Conservation (phyloP, 371 early-diverging fungal genomes). For the Mucor plumbeus region DNA sequence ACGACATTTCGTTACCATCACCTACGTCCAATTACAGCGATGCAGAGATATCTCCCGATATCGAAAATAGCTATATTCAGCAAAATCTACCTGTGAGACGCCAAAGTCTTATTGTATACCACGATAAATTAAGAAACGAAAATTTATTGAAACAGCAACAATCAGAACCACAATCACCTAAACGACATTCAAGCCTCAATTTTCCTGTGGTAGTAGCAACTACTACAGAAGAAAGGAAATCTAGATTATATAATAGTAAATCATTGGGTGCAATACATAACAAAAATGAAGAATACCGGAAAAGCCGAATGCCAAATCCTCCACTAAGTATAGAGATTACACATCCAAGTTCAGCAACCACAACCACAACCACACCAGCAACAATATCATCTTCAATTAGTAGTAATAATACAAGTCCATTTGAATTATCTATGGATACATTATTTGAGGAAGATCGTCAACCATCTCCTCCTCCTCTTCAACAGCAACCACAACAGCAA, state of each 20-base stretch:
- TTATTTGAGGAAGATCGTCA: conserved; percentile 11
- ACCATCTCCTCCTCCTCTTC: too few relatives aligned
- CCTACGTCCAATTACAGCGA: conserved; percentile 10
- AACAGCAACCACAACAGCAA: background rate
- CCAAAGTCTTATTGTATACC: conserved; percentile 39
- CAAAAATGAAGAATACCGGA: background rate
- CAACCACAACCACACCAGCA: background rate
- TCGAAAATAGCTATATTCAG: conserved; percentile 42
- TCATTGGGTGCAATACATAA: conserved; percentile 8
- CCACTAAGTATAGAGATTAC: conserved; percentile 2
- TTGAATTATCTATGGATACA: conserved; percentile 12
- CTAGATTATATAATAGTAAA: conserved; percentile 10
- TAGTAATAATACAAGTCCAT: background rate
- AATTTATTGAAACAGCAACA: background rate
- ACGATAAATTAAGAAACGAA: conserved; percentile 4
- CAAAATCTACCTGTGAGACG: conserved; percentile 52
- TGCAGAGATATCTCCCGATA: conserved; percentile 19
- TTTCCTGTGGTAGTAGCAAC: background rate
- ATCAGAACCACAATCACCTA: background rate
- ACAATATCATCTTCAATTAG: background rate
- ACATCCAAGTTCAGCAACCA: background rate
- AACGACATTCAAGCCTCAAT: conserved; percentile 1
- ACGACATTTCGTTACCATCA: conserved; percentile 8
- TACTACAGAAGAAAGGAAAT: background rate
- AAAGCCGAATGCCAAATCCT: conserved; percentile 4